Evolutionary conservation across 2,329 filamentous ascomycete genomes (phyloP), one percentile per base, ranked within the genome.

Genomic region (Fusarium domesticum): DNA sequence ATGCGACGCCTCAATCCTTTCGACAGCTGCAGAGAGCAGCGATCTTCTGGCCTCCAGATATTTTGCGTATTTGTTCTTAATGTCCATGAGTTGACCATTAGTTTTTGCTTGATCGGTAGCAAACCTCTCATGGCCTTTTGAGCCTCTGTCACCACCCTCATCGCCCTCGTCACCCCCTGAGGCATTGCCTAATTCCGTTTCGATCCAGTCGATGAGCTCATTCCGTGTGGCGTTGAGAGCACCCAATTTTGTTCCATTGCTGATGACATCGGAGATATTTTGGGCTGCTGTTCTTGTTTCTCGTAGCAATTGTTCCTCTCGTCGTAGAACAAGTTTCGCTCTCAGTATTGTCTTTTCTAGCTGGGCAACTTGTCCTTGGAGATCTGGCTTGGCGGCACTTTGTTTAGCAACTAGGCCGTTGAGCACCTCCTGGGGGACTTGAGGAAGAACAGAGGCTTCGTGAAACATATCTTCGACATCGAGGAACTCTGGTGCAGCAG

Each of bases 161-260:
- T 53, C 59, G 1, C 62, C 64, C 1, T 63, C 60, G 17, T 54
- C 65, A 3, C 66, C 69, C 0, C 60, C 57, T 5, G 72, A 70
- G 2, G 79, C 78, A 42, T 77, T 78, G 39, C 72, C 67, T 17
- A 85, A 65, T 59, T 85, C 83, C 5, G 66, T 68, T 61, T 85
- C 82, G 44, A 85, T 83, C 82, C 82, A 85, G 44, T 65, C 70
- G 46, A 85, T 84, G 39, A 85, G 70, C 49, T 80, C 77, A 39
- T 76, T 75, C 14, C 83, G 73, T 10, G 81, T 78, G 6, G 67
- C 67, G 33, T 72, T 73, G 8, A 85, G 65, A 12, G 82, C 82
- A 37, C 72, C 68, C 3, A 81, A 53, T 49, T 75, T 78, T 14
- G 68, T 60, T 3, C 61, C 59, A 32, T 66, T 63, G 47, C 65